phyloP scores from a whole-genome alignment of 208 protist genomes.

The Endotrypanum monterogeii region DNA sequence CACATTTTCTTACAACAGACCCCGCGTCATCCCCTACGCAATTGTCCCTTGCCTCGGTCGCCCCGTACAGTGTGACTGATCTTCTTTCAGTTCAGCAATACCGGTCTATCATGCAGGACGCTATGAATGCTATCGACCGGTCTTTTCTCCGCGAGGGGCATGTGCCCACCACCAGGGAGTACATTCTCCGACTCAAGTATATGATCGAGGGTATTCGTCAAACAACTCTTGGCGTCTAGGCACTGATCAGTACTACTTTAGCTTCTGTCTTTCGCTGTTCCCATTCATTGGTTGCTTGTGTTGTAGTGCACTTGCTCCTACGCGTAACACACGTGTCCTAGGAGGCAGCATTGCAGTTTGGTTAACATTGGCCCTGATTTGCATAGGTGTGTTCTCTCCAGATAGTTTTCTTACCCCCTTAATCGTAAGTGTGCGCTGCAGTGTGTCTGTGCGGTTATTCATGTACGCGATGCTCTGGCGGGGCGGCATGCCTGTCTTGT shows the following conservation, averaged over 20 bases:
- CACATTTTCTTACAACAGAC: slow-evolving; percentile 7
- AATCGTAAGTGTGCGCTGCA: too few species aligned
- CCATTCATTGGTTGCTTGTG: background rate
- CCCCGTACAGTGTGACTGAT: slow-evolving; percentile 43
- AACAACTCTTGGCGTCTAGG: slow-evolving; percentile 38
- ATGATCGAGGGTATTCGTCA: slow-evolving; percentile 73
- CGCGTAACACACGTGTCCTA: background rate
- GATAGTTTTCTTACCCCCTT: too few species aligned
- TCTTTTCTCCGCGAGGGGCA: slow-evolving; percentile 76
- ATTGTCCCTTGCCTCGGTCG: slow-evolving; percentile 52
- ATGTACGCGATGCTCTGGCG: too few species aligned
- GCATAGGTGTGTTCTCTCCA: too few species aligned
- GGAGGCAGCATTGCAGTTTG: background rate
- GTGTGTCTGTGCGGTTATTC: too few species aligned
- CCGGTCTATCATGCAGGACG: slow-evolving; percentile 77
- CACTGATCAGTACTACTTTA: background rate
- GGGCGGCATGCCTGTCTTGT: background rate
- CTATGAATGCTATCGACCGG: slow-evolving; percentile 73
- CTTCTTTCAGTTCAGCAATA: slow-evolving; percentile 73
- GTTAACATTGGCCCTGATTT: too few species aligned
- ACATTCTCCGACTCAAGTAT: slow-evolving; percentile 64
- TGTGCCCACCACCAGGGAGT: slow-evolving; percentile 67
- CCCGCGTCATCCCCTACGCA: background rate
- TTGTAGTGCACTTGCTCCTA: background rate
- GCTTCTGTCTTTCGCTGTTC: background rate